A percentile compares a stretch with the other conserved stretches of the same genome.
Evolutionary conservation across 2,329 filamentous ascomycete species (phyloP).

Genomic region (Alternaria ethzedia): DNA sequence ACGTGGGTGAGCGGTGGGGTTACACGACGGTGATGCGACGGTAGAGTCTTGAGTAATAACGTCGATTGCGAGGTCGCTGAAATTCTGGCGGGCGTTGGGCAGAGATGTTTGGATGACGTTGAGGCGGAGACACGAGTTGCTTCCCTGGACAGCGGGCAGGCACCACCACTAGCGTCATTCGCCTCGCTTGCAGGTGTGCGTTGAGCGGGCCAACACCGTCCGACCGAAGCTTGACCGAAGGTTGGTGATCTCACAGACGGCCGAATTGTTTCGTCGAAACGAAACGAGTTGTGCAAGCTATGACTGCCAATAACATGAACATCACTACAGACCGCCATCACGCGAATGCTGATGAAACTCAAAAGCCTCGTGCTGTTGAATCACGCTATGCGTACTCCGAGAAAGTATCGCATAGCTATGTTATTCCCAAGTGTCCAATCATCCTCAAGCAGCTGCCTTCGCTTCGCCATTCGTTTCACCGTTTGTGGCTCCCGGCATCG

Average conservation of each 20-base stretch:
- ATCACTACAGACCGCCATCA: background rate
- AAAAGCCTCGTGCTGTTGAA: background rate
- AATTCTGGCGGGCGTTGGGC: conserved; percentile 25
- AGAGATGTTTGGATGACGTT: conserved; percentile 46
- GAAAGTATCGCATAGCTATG: background rate
- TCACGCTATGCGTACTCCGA: background rate
- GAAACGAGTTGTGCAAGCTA: background rate
- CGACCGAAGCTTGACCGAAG: background rate
- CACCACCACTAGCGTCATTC: conserved; percentile 25
- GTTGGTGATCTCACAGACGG: background rate
- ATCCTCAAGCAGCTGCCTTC: conserved; percentile 21
- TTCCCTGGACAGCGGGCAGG: conserved; percentile 26
- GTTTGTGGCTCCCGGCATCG: conserved; percentile 56
- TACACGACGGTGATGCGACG: conserved; percentile 6
- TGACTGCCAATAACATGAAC: background rate
- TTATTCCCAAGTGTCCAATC: background rate
- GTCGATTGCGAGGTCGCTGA: conserved; percentile 10
- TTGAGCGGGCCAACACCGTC: conserved; percentile 7
- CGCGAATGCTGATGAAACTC: background rate
- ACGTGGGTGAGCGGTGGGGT: conserved; percentile 20
- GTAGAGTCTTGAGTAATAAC: conserved; percentile 3
- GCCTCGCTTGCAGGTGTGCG: conserved; percentile 9
- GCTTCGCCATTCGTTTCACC: conserved; percentile 33
- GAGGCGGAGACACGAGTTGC: conserved; percentile 27
- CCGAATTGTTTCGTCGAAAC: background rate